Evolutionary conservation across 768 basidiomycete species (phyloP).

Genomic region (Coprinopsis marcescibilis): DNA sequence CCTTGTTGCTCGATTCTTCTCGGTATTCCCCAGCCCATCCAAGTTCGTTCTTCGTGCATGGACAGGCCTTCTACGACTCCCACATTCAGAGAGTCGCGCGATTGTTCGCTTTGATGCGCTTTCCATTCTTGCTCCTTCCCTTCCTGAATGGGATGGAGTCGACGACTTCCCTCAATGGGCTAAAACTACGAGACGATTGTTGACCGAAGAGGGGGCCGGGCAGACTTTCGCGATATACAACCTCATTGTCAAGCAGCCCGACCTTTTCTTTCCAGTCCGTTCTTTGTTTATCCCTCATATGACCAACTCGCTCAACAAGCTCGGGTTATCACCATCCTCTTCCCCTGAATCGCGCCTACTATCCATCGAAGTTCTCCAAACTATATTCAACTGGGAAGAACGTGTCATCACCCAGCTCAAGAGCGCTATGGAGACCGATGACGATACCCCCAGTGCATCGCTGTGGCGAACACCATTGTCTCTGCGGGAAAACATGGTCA

Average conservation of each 20-base stretch:
- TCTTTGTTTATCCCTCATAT: conserved; percentile 92
- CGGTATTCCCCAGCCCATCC: conserved; percentile 78
- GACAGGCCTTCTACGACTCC: conserved; percentile 81
- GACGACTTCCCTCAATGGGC: conserved; percentile 82
- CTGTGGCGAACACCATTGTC: conserved; percentile 73
- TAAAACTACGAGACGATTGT: conserved; percentile 71
- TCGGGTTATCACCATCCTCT: conserved; percentile 72
- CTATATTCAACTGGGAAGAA: conserved; percentile 93
- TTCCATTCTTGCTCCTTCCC: conserved; percentile 77
- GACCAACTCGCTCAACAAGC: conserved; percentile 80
- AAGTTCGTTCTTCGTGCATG: conserved; percentile 91
- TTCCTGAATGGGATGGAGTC: conserved; percentile 54
- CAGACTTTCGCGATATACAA: conserved; percentile 79
- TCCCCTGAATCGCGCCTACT: conserved; percentile 78
- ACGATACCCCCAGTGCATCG: conserved; percentile 14
- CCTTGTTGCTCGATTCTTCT: conserved; percentile 87
- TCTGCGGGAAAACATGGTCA: conserved; percentile 87
- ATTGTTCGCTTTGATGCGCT: conserved; percentile 80
- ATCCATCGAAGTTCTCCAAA: conserved; percentile 86
- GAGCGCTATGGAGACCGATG: conserved; percentile 13
- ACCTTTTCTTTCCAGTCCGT: conserved; percentile 89
- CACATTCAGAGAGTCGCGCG: conserved; percentile 63
- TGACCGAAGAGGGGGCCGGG: conserved; percentile 84
- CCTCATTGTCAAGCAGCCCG: conserved; percentile 84
- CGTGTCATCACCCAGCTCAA: conserved; percentile 43